Base-by-base conservation (phyloP, 352 stramenopile genomes). In the Phytophthora rubi region DNA sequence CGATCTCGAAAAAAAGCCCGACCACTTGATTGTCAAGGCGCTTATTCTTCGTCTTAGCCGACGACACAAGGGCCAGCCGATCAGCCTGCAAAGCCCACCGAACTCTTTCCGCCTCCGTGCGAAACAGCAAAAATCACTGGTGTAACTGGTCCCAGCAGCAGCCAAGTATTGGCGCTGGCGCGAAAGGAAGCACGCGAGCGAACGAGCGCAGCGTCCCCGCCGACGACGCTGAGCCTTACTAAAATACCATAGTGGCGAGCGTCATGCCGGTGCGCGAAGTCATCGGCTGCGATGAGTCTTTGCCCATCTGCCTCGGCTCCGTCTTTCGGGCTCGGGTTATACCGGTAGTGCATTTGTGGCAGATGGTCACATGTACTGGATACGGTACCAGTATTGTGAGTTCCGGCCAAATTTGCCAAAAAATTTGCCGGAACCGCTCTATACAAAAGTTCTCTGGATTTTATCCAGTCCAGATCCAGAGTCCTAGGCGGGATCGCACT, bases 41-140 rank as follows among this genome's bases (percentile, higher is more conserved):
- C 62, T 69, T 69, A 62, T 56, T 68, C 44, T 58, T 52, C 45
- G n/a, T 44, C 49, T 18, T 47, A 39, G 33, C 51, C 23, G 47
- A 16, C 37, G 28, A 48, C 61, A 65, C 37, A 48, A 37, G 28
- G 12, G 39, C 39, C 15, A 18, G 33, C 7, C 39, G 39, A 47
- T 10, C 13, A 47, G 39, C 39, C 4, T n/a, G 47, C 6, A 32
- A 2, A 13, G 15, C 21, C 10, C 62, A 69, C 62, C 53, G 45
- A 64, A 69, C 62, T 42, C 53, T 53, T 64, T 63, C 53, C 39
- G 62, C 53, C 32, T 69, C 44, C 26, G 37, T 30, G 42, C 47
- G 51, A 47, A 54, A 67, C 30, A 59, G 49, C 37, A 53, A 54
- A 66, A 59, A 59, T 55, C 49, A 59, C 33, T 59, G n/a, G 59